Conservation (phyloP, 1,284 basidiomycete genomes). For the Pascua sp. region DNA sequence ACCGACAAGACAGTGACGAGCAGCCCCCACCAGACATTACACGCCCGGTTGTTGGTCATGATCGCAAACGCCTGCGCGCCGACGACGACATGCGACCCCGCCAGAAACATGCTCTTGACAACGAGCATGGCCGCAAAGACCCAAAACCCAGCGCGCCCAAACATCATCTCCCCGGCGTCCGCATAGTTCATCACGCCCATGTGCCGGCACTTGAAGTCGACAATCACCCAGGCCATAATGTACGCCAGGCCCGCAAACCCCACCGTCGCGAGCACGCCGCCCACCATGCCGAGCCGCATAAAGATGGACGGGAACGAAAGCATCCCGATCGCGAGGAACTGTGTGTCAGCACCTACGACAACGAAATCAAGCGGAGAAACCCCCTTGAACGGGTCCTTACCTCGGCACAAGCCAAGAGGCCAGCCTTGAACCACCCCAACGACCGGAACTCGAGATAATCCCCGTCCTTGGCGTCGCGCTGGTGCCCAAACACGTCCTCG, state of each 20-base stretch:
- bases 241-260: constrained; percentile 28
- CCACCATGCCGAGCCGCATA: constrained; percentile 38
- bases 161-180: constrained; percentile 32
- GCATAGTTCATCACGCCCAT: constrained; percentile 36
- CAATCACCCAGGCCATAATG: constrained; percentile 32
- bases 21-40: constrained; percentile 29
- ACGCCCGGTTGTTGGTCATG: constrained; percentile 22
- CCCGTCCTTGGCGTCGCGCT: constrained; percentile 15
- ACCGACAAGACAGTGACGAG: constrained; percentile 28
- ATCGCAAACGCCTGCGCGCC: constrained; percentile 28
- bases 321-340: constrained; percentile 34
- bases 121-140: constrained; percentile 20
- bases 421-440: constrained; percentile 34
- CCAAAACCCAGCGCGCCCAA: constrained; percentile 19
- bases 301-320: constrained; percentile 43
- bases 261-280: constrained; percentile 31
- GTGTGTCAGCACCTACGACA: background rate
- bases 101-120: constrained; percentile 10
- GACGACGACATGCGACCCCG: constrained; percentile 32
- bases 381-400: background rate
- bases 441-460: constrained; percentile 34
- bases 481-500: constrained; percentile 28
- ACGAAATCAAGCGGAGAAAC: background rate
- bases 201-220: constrained; percentile 37
- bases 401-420: constrained; percentile 32